phyloP scores from a whole-genome alignment of 2,329 filamentous ascomycete genomes.

The Fusarium miscanthi region DNA sequence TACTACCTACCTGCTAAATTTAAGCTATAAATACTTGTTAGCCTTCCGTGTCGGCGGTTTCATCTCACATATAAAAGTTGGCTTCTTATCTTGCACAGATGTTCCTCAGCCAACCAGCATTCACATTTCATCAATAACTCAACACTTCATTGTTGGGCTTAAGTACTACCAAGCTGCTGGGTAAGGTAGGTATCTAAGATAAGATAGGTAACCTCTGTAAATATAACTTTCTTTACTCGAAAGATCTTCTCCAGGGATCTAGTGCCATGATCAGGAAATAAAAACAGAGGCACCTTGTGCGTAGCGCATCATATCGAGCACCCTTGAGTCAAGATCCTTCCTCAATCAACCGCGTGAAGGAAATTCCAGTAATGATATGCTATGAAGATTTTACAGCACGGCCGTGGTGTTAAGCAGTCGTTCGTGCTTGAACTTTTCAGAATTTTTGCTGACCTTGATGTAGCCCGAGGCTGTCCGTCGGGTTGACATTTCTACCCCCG shows the following conservation, averaged over 20 bases:
- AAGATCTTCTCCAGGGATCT: not conserved
- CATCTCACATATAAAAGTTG: not conserved
- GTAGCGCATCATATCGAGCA: not conserved
- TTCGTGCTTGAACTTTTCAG: not conserved
- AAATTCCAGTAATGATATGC: not conserved
- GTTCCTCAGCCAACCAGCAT: not conserved
- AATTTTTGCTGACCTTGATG: not conserved
- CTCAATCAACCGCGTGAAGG: not conserved
- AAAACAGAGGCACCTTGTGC: no score
- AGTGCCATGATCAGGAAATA: not conserved
- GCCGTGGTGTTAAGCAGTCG: not conserved
- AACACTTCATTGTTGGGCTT: not conserved
- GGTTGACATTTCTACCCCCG: not conserved
- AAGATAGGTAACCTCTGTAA: not conserved
- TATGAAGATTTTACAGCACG: not conserved
- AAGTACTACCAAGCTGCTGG: not conserved
- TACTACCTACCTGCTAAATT: no score
- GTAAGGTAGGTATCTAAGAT: not conserved
- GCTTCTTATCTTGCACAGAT: not conserved
- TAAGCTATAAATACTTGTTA: not conserved
- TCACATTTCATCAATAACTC: not conserved
- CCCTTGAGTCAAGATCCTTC: not conserved
- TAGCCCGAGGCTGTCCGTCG: constrained; percentile 4
- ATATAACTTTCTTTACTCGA: not conserved
- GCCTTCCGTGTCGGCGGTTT: not conserved